Evolutionary conservation across 495 filamentous ascomycete species (phyloP), one percentile per base, ranked within the genome.

Genomic region (Corynascus novoguineensis): DNA sequence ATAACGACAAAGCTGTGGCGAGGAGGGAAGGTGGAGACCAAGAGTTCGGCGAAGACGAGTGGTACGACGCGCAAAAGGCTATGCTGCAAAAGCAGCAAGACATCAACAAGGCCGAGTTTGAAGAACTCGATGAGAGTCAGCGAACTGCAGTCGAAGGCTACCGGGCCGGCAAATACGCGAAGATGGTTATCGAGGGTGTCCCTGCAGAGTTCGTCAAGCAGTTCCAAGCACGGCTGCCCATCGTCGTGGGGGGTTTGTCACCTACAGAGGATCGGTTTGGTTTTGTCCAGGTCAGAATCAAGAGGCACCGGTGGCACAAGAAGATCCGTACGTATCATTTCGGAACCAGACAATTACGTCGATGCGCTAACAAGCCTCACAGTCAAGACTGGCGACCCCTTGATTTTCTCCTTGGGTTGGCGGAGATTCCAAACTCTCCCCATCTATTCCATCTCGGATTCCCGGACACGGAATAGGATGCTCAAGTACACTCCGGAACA

Each of bases 381-480:
- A 68, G 65, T 98, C 59, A 98, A 98, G 74, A 96, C 89, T 17
- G 95, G 92, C 61, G 93, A 98, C 64, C 93, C 93, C 15, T 81
- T 98, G 37, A 95, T 97, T 65, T 96, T 97, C 77, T 96, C 91
- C 3, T 81, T 97, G 12, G 93, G 93, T n/a, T 98, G 93, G 93
- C 81, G 93, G 48, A 81, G 93, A 49, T 97, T 97, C 76, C 93
- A 97, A 71, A 82, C 87, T 4, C 74, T 96, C 57, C 93, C 93
- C 0, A 82, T 97, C 47, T 97, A 97, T 77, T 90, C 87, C 73
- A 95, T 92, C 29, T 95, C 88, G 21, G 95, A 97, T 71, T 92
- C 85, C 57, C 85, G 95, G 44, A 92, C 87, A 6, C 83, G 93
- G 59, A 96, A 97, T 71, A 86, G 93, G 31, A 96, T 98, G 92